Conservation (phyloP, 2,329 filamentous ascomycete genomes). For the Xylariaceae sp. region DNA sequence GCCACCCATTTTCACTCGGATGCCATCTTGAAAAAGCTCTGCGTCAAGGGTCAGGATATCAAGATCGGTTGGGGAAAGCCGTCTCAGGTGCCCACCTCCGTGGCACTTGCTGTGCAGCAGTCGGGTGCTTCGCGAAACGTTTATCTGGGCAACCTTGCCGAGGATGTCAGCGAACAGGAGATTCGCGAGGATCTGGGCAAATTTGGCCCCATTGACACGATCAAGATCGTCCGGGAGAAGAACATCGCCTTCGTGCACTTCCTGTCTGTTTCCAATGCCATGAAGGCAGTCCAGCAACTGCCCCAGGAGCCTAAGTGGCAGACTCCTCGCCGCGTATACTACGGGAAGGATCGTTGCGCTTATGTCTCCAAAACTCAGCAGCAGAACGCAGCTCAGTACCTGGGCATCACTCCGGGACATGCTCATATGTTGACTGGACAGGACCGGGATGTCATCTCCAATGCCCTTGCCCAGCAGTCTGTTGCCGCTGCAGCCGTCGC, state of each 20-base stretch:
- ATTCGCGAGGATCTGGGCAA: constrained; percentile 91
- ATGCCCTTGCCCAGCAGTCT: constrained; percentile 91
- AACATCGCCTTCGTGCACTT: constrained; percentile 97
- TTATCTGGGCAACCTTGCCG: constrained; percentile 86
- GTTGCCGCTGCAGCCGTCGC: constrained; percentile 94
- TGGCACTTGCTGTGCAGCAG: constrained; percentile 95
- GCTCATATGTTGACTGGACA: constrained; percentile 94
- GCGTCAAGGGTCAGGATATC: constrained; percentile 97
- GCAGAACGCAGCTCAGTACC: constrained; percentile 96
- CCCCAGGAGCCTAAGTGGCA: constrained; percentile 98
- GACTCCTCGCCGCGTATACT: constrained; percentile 89
- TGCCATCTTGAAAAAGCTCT: constrained; percentile 98
- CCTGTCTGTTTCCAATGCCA: constrained; percentile 88
- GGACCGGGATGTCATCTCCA: constrained; percentile 94
- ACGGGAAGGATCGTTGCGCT: constrained; percentile 95
- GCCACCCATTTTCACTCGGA: constrained; percentile 99
- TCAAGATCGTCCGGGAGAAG: constrained; percentile 97
- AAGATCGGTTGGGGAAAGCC: constrained; percentile 99
- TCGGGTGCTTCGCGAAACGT: constrained; percentile 95
- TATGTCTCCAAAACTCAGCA: constrained; percentile 99
- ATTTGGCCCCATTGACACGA: constrained; percentile 91
- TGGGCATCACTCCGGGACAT: constrained; percentile 93
- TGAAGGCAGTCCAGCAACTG: constrained; percentile 94
- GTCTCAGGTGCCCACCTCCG: constrained; percentile 93
- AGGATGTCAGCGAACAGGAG: constrained; percentile 87